A percentile compares a stretch with the other conserved stretches of the same genome.
phyloP scores from a whole-genome alignment of 345 rosid genomes.

The Aquilaria yunnanensis region DNA sequence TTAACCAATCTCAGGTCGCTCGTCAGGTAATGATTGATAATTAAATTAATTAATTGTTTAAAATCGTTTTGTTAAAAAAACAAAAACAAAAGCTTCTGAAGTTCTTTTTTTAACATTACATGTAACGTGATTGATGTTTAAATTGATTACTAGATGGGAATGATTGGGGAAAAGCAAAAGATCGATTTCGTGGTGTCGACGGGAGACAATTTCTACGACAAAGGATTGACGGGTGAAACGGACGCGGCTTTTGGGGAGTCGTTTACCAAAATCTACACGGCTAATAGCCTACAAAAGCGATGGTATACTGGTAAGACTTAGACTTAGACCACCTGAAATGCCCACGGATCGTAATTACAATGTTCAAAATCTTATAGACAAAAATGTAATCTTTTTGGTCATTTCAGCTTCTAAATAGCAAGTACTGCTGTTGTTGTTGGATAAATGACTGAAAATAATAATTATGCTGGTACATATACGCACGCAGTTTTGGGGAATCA shows the following conservation, averaged over 20 bases:
- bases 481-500: constrained; percentile 47
- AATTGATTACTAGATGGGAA: constrained; percentile 52
- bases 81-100: neutral
- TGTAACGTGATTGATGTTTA: neutral
- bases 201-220: constrained; percentile 84
- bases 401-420: too few species aligned
- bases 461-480: neutral
- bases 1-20: constrained; percentile 65
- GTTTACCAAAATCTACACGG: constrained; percentile 57
- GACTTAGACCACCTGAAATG: neutral
- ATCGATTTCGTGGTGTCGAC: constrained; percentile 80
- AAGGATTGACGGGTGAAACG: constrained; percentile 44
- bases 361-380: neutral
- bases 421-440: too few species aligned
- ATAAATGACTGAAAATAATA: too few species aligned
- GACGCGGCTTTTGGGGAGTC: constrained; percentile 61
- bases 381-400: neutral
- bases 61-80: neutral
- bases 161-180: constrained; percentile 45
- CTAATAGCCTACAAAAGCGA: constrained; percentile 63
- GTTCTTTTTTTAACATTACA: neutral
- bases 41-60: neutral
- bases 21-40: constrained; percentile 31
- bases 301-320: constrained; percentile 59
- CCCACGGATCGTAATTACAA: neutral